These are phyloP conservation scores for Ophiostoma ips DNA, from an alignment of 2,329 filamentous ascomycete genomes.

Conservation along the genomic window DNA sequence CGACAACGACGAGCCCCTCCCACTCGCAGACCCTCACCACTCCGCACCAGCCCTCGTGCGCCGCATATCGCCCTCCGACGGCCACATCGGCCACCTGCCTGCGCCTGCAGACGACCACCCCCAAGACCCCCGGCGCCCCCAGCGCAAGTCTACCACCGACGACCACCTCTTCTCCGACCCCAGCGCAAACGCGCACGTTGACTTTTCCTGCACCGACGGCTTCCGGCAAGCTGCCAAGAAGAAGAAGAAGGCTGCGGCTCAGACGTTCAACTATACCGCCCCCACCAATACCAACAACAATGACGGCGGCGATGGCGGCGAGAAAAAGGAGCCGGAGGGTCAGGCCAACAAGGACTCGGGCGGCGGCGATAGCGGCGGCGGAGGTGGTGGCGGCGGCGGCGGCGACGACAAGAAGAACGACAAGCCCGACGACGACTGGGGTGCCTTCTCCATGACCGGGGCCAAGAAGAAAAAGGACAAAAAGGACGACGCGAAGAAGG, in stretches of 20 bases:
- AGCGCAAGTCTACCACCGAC: conserved; percentile 16
- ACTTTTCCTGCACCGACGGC: conserved; percentile 41
- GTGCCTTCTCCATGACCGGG: conserved; percentile 28
- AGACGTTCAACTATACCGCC: not conserved
- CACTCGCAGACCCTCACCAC: conserved; percentile 12
- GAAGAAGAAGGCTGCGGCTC: conserved; percentile 34
- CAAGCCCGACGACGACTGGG: conserved; percentile 27
- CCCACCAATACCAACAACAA: conserved; percentile 27
- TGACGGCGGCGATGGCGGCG: conserved; percentile 24
- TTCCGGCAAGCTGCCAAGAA: conserved; percentile 44
- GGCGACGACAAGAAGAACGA: conserved; percentile 18
- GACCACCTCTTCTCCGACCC: conserved; percentile 30
- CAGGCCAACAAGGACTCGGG: conserved; percentile 18
- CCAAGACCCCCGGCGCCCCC: not conserved
- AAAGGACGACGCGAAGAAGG: conserved; percentile 22
- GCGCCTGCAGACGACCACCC: not conserved
- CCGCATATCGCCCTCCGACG: conserved; percentile 5
- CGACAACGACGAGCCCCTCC: conserved; percentile 7
- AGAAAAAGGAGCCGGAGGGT: conserved; percentile 20
- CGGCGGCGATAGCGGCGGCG: conserved; percentile 20
- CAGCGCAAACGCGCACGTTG: conserved; percentile 32
- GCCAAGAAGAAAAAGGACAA: conserved; percentile 44
- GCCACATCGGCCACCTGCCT: not conserved
- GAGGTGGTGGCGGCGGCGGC: conserved; percentile 17
- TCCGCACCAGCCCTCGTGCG: conserved; percentile 10